Evolutionary conservation across 2,329 filamentous ascomycete species (phyloP), one percentile per base, ranked within the genome.

Genomic region (Stromatinia cepivora): DNA sequence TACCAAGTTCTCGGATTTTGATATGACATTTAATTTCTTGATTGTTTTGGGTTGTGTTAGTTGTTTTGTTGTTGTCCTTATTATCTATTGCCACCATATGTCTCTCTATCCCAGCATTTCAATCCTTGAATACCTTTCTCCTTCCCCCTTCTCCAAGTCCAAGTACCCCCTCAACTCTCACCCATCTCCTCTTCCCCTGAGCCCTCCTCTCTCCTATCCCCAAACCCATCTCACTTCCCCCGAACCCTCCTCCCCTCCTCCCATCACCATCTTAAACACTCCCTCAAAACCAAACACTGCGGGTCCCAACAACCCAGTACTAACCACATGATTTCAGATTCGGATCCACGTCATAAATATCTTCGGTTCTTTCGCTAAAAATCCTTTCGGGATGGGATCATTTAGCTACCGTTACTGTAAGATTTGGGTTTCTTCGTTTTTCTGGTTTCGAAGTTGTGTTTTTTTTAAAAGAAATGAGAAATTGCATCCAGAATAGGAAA

Each of bases 261-360:
- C 34, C 17, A 28, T 25, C 3, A 25, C 52, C 25, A 53, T 31
- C 3, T 76, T 79, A n/a, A 83, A 61, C 34, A 6, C 8, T 76
- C 74, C 0, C 84, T n/a, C 84, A 1, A 84, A 4, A 85, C 70
- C 4, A 86, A 74, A 0, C 80, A 78, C 9, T 85, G 72, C 9
- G 84, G 75, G 7, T 80, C 81, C 4, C 84, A 34, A 34, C 7
- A 6, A 34, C 4, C 34, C 84, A 39, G 79, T 83, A 72, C 81
- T 84, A 42, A 81, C 82, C 0, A 83, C 80, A 71, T 86, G 81
- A 70, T 34, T 4, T 4, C 4, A 8, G 34, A 34, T 81, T 84
- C 0, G 85, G 84, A 71, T 87, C 84, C 15, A 81, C 80, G 72
- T 82, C 84, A 78, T 77, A 72, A 86, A 85, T n/a, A 78, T 75